Base-by-base conservation (phyloP, 2,329 filamentous ascomycete species). In the Sporothrix dimorphospora region DNA sequence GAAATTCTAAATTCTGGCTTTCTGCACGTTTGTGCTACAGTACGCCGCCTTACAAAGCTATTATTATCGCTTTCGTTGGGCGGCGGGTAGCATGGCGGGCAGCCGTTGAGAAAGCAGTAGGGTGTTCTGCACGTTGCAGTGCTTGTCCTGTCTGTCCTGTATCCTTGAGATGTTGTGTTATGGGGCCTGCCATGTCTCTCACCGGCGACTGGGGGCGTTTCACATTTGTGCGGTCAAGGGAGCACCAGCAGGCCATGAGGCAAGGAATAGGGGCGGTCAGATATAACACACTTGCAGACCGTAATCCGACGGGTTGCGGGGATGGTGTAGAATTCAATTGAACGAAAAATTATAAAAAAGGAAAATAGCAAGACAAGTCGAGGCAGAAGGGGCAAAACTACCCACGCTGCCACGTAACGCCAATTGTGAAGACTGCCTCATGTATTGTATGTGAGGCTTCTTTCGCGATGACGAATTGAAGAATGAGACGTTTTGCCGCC, bases 201-300 rank as follows among this genome's bases (percentile, higher is more conserved):
- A 65, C 27, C 59, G 59, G 59, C 59, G 59, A 45, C 38, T 45
- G 38, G 59, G 59, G 40, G 38, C 21, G 59, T 65, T 65, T 65
- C 59, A 65, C 38, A 65, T 42, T 45, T 65, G 38, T 42, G 38
- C 38, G 59, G 38, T 24, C 59, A 65, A 45, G 45, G n/a, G 4
- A 65, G 21, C 12, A 45, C 34, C 21, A 42, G 7, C 49, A 57
- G 27, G 27, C 27, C 53, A 19, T n/a, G 16, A 57, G 27, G 53
- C 53, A 57, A 19, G 53, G 27, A 34, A 57, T 57, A 57, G 27
- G 27, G 53, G 27, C 27, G 16, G 53, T 9, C 24, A 16, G 38
- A 19, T 27, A 63, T 6, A n/a, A 14, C 16, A n/a, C n/a, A 34
- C 30, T 34, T 3, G 30, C 30, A 34, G 30, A 34, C 30, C 30